Evolutionary conservation across 1,139 yeast species (phyloP).

Genomic region (Hanseniaspora sp.): DNA sequence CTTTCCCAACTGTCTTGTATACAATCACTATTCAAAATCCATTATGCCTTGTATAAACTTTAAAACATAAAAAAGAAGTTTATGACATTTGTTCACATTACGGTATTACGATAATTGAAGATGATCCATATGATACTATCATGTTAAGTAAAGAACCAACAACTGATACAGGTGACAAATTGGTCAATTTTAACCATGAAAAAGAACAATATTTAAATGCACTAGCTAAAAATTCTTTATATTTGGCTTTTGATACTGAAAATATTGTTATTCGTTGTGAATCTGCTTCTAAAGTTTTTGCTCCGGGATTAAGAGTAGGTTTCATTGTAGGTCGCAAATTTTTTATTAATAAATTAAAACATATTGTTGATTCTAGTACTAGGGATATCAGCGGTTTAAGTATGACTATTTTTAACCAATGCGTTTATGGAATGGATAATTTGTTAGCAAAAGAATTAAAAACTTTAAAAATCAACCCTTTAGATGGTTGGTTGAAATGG

Average conservation of each 20-base stretch:
- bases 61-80: slow-evolving; percentile 52
- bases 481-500: slow-evolving; percentile 61
- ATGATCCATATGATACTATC: slow-evolving; percentile 77
- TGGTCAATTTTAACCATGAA: slow-evolving; percentile 32
- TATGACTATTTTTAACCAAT: slow-evolving; percentile 26
- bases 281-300: slow-evolving; percentile 73
- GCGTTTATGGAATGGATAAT: not conserved
- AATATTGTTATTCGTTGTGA: slow-evolving; percentile 80
- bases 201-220: slow-evolving; percentile 41
- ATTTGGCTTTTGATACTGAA: slow-evolving; percentile 55
- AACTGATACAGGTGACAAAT: slow-evolving; percentile 17
- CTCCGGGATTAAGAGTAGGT: slow-evolving; percentile 79
- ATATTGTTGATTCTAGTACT: slow-evolving; percentile 38
- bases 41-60: slow-evolving; percentile 63
- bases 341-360: slow-evolving; percentile 35
- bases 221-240: slow-evolving; percentile 46
- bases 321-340: slow-evolving; percentile 62
- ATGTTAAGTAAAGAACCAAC: slow-evolving; percentile 30
- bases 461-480: slow-evolving; percentile 23
- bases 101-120: slow-evolving; percentile 70
- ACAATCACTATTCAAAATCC: slow-evolving; percentile 80
- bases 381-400: slow-evolving; percentile 47
- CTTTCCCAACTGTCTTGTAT: slow-evolving; percentile 47
- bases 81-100: slow-evolving; percentile 58
- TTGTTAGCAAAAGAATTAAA: not conserved